These are phyloP conservation scores for Pachyrhizus erosus DNA, from an alignment of 306 rosid species.

Conservation along the genomic window DNA sequence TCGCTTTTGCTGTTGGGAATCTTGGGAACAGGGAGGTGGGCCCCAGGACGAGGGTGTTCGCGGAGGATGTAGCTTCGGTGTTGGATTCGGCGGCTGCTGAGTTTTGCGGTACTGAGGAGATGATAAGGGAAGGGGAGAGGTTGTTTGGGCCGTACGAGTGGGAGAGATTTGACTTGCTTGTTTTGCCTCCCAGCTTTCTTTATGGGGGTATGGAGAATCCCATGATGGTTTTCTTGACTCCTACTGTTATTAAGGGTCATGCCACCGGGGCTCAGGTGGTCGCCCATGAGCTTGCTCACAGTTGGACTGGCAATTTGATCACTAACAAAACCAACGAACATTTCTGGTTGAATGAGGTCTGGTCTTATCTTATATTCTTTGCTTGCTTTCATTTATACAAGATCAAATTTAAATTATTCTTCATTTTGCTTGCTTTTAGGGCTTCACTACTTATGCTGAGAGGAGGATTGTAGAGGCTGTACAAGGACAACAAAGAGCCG, in stretches of 20 bases:
- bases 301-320: constrained; percentile 98
- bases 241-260: constrained; percentile 91
- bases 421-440: constrained; percentile 54
- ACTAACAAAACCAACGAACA: constrained; percentile 91
- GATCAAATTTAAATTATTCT: too few species aligned
- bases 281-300: constrained; percentile 96
- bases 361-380: too few species aligned
- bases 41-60: constrained; percentile 85
- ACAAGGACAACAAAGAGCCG: constrained; percentile 85
- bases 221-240: constrained; percentile 90
- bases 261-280: constrained; percentile 88
- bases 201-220: constrained; percentile 98
- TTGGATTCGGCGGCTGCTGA: constrained; percentile 78
- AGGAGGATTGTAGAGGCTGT: constrained; percentile 94
- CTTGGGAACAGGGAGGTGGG: constrained; percentile 83
- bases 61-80: constrained; percentile 63
- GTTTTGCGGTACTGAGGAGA: constrained; percentile 82
- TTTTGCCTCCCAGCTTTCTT: constrained; percentile 93
- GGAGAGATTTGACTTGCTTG: constrained; percentile 91
- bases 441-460: constrained; percentile 91
- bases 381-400: too few species aligned
- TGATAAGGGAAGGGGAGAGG: constrained; percentile 84
- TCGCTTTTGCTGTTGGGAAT: constrained; percentile 87
- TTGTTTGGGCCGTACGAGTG: constrained; percentile 79
- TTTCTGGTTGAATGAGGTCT: constrained; percentile 98